A percentile compares a stretch with the other conserved stretches of the same genome.
Conservation (phyloP, 768 basidiomycete genomes). For the Hypholoma sublateritium region DNA sequence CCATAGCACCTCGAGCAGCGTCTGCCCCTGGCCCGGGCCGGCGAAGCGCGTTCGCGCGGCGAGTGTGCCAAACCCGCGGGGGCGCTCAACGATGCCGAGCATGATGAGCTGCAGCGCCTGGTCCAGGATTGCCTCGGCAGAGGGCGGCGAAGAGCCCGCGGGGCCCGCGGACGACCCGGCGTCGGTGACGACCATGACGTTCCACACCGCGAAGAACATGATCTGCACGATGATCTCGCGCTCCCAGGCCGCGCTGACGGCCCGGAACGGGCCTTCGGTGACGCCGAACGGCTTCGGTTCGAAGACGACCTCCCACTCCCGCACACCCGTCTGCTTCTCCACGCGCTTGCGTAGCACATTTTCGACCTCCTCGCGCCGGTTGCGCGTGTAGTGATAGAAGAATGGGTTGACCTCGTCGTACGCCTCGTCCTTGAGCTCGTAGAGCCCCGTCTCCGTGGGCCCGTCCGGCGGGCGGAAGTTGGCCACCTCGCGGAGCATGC, state of each 20-base stretch:
- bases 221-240: constrained; percentile 75
- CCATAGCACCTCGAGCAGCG: constrained; percentile 72
- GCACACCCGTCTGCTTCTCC: constrained; percentile 55
- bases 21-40: constrained; percentile 49
- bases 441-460: constrained; percentile 77
- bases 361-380: constrained; percentile 91
- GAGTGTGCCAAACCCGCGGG: constrained; percentile 58
- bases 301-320: constrained; percentile 63
- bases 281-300: constrained; percentile 73
- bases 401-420: constrained; percentile 93
- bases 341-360: constrained; percentile 64
- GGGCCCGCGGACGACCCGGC: constrained; percentile 23
- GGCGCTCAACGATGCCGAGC: constrained; percentile 77
- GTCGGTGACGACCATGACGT: constrained; percentile 68
- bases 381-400: constrained; percentile 93
- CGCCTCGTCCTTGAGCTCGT: constrained; percentile 80
- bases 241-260: constrained; percentile 63
- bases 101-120: constrained; percentile 84
- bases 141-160: constrained; percentile 59
- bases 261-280: constrained; percentile 64
- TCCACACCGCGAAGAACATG: constrained; percentile 80
- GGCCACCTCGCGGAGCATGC: constrained; percentile 75
- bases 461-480: constrained; percentile 81
- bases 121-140: constrained; percentile 88
- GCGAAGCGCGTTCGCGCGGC: constrained; percentile 56